Evolutionary conservation across 2,329 filamentous ascomycete species (phyloP).

Genomic region (Fusarium drepaniforme): DNA sequence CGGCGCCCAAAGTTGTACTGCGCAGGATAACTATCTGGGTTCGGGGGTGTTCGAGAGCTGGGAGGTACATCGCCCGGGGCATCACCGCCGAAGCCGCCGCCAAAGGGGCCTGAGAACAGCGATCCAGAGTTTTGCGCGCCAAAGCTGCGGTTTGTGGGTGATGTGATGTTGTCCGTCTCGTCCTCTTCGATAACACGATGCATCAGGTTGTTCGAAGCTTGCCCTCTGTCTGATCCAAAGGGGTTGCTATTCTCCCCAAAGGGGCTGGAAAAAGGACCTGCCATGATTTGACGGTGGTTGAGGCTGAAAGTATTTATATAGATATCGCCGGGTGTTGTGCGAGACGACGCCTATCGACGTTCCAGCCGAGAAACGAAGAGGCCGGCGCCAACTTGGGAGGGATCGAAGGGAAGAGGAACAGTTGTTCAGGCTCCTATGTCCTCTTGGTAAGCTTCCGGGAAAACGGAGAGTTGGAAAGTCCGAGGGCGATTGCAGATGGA

Average conservation of each 20-base stretch:
- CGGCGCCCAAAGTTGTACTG: constrained; percentile 95
- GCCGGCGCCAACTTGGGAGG: constrained; percentile 78
- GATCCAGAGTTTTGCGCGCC: constrained; percentile 54
- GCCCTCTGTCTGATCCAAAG: constrained; percentile 41
- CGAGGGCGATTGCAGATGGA: background rate
- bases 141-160: constrained; percentile 76
- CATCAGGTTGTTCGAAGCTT: constrained; percentile 51
- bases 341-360: constrained; percentile 64
- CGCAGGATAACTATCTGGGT: constrained; percentile 81
- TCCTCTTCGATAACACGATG: constrained; percentile 83
- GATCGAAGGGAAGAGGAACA: constrained; percentile 71
- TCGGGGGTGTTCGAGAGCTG: constrained; percentile 62
- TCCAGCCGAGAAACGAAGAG: constrained; percentile 75
- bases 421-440: constrained; percentile 72
- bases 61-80: constrained; percentile 60
- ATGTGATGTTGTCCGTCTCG: constrained; percentile 80
- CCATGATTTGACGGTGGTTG: constrained; percentile 64
- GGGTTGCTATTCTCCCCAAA: constrained; percentile 67
- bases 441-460: constrained; percentile 68
- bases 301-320: background rate
- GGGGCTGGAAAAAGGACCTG: constrained; percentile 82
- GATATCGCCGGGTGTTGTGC: constrained; percentile 20
- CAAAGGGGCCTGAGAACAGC: constrained; percentile 65
- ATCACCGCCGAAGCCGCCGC: constrained; percentile 57
- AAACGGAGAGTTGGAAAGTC: constrained; percentile 43